These are phyloP conservation scores for Fusarium sp. DNA, from an alignment of 2,329 filamentous ascomycete species.

Conservation along the genomic window DNA sequence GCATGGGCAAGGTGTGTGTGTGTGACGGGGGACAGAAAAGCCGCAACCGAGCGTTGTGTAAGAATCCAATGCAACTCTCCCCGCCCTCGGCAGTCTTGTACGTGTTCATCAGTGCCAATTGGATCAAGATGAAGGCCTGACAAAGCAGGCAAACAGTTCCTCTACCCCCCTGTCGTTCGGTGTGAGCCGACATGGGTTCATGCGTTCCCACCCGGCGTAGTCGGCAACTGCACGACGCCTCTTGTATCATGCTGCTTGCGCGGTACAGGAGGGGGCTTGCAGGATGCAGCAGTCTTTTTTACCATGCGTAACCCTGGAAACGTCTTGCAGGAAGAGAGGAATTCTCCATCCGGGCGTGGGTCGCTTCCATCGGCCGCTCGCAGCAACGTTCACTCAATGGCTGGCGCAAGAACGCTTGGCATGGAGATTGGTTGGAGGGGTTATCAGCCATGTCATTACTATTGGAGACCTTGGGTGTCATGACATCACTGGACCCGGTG, in stretches of 20 bases:
- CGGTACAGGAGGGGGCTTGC: constrained; percentile 16
- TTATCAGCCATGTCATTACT: neutral
- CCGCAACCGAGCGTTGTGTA: neutral
- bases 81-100: constrained; percentile 7
- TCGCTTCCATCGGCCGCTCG: constrained; percentile 30
- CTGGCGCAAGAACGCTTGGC: neutral
- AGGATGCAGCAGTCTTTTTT: neutral
- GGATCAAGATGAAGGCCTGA: neutral
- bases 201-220: constrained; percentile 16
- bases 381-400: neutral
- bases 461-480: constrained; percentile 19
- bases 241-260: constrained; percentile 8
- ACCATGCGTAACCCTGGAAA: constrained; percentile 8
- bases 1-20: neutral
- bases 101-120: constrained; percentile 12
- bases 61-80: constrained; percentile 2
- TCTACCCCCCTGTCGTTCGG: neutral
- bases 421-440: neutral
- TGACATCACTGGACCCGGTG: constrained; percentile 42
- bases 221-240: constrained; percentile 32
- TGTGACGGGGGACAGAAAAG: neutral
- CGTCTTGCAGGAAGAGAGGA: neutral
- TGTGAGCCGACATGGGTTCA: constrained; percentile 19
- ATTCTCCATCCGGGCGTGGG: constrained; percentile 6
- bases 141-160: neutral